Evolutionary conservation across 257 asterid species (phyloP), one percentile per base, ranked within the genome.

Genomic region (Mentha longifolia): DNA sequence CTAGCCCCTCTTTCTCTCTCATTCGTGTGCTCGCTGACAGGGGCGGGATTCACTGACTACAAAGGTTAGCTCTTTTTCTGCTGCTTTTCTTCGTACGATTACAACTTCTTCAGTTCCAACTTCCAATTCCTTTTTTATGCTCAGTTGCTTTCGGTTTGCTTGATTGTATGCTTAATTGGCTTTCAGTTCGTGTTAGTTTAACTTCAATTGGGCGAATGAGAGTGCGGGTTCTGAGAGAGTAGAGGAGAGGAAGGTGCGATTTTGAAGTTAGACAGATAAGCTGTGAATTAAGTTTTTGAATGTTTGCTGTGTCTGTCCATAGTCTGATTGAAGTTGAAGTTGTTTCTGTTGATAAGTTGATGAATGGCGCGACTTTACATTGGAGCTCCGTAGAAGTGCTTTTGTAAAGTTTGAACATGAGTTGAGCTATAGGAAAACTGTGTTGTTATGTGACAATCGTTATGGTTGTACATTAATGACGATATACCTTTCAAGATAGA

Each of bases 1-100:
- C 64, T 58, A 58, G 22, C 64, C 64, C 64, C 25, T 31, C 64
- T 58, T 58, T 58, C 64, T 15, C 43, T 58, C 42, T 58, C 64
- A 30, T 7, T 30, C 64, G 43, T 14, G 43, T 41, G 13, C 64
- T 6, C 64, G 64, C 64, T 58, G 64, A 58, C 45, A 31, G 22
- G 13, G 45, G 22, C 12, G 64, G 64, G 43, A 37, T 58, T 58
- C 64, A 58, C 64, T 58, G 45, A 30, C 64, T 31, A 7, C 25
- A 30, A 58, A 31, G 64, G 64, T 58, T 30, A 30, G 45, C 25
- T 56, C 4, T 31, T 58, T 58, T 58, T 30, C 64, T 14, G 12
- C 19, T 22, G 0, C n/a, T 22, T 56, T 22, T 22, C 25, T 22
- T 22, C 11, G 19, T 20, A 1, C 15, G 14, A 58, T 58, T 31